Base-by-base conservation (phyloP, 371 early-diverging fungal species). In the Fennellomyces sp. region DNA sequence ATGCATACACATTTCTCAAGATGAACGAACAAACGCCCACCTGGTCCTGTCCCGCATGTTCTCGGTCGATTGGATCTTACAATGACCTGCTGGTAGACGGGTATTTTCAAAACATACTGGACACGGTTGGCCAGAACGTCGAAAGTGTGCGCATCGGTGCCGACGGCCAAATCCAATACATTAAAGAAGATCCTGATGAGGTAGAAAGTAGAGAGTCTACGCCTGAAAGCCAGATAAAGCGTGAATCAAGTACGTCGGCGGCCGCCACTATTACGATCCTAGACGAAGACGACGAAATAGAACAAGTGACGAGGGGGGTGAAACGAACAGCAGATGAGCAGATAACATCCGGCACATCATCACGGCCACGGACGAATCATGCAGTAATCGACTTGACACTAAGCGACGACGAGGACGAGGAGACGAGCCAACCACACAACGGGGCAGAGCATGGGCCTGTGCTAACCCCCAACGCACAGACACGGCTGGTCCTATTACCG, bases 31-130 rank as follows among this genome's bases (percentile, higher is more conserved):
- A 83, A 39, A 80, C 83, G 3, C 88, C 89, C 0, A 82, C 85
- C 1, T 91, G 89, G 88, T 81, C 78, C 30, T 93, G 93, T 42
- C 93, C 93, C 2, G 83, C 89, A 0, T 93, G 93, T 59, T 75
- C 80, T 58, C 61, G 74, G 17, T 56, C 56, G n/a, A 80, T 91
- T 45, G 21, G 5, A 31, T 75, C 82, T 0, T 86, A 81, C 80
- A 75, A 83, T 8, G 89, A 88, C 47, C 69, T 89, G 12, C 69
- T 88, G 1, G 71, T 87, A 23, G 90, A 89, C 64, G 85, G 81
- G 31, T 91, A 85, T 57, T 91, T 89, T 68, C 66, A 75, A 12
- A 86, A 85, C 31, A 84, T 93, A 27, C 61, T 93, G 21, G 55
- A 68, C 2, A 70, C 69, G 15, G 80, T 83, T 11, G 68, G 80